Evolutionary conservation across 139 green algal species (phyloP).

Genomic region (Eudorina sp.): DNA sequence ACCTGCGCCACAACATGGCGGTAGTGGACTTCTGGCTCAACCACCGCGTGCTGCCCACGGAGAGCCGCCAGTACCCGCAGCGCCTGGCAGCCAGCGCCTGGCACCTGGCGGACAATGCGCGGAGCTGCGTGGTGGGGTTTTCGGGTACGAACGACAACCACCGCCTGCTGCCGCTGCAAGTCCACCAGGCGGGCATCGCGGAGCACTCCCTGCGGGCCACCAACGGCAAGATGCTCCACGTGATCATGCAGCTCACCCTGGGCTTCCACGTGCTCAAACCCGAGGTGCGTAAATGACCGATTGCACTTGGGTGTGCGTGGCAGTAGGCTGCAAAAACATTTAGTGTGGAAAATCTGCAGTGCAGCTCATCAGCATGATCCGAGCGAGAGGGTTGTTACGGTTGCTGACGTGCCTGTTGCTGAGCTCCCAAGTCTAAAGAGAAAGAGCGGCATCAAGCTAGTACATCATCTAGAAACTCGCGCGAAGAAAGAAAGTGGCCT

Average conservation of each 20-base stretch:
- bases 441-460: no score
- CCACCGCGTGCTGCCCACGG: slow-evolving; percentile 54
- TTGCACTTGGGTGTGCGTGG: no score
- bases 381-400: no score
- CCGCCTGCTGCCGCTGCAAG: slow-evolving; percentile 69
- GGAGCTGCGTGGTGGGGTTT: slow-evolving; percentile 57
- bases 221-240: slow-evolving; percentile 76
- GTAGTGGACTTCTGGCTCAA: slow-evolving; percentile 71
- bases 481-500: no score
- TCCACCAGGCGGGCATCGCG: slow-evolving; percentile 45
- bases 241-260: slow-evolving; percentile 58
- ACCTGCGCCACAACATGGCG: slow-evolving; percentile 69
- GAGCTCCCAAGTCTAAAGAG: no score
- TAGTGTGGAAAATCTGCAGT: no score
- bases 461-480: no score
- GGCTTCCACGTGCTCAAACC: no score
- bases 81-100: slow-evolving; percentile 67
- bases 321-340: no score
- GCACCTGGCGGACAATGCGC: slow-evolving; percentile 68
- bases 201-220: slow-evolving; percentile 56
- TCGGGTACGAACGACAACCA: slow-evolving; percentile 77
- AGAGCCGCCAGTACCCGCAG: slow-evolving; percentile 65
- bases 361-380: no score
- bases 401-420: no score
- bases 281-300: no score